Evolutionary conservation across 2,329 filamentous ascomycete species (phyloP).

Genomic region (Chrysoporthe cubensis): DNA sequence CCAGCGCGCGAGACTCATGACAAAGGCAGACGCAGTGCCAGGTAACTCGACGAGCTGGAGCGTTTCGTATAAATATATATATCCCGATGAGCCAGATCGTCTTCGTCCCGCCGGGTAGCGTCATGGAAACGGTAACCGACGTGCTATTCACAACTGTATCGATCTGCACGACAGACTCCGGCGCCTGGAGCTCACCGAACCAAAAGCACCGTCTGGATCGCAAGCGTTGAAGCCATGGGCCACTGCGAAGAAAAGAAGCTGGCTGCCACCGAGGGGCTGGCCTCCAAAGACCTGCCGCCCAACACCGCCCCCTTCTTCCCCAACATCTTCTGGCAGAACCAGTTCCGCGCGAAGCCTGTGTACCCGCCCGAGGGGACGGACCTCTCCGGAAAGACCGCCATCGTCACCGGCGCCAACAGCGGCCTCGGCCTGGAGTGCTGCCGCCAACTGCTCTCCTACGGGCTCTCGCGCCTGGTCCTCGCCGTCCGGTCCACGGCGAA

Average conservation of each 20-base stretch:
- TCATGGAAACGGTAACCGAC: too few species aligned
- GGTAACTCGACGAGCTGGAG: too few species aligned
- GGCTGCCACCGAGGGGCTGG: background rate
- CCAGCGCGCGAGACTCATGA: too few species aligned
- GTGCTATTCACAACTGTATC: too few species aligned
- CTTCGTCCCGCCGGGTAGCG: too few species aligned
- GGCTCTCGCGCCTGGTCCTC: constrained; percentile 49
- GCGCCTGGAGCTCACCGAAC: too few species aligned
- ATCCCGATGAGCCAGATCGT: too few species aligned
- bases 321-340: constrained; percentile 11
- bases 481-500: constrained; percentile 48
- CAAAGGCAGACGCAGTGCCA: too few species aligned
- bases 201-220: too few species aligned
- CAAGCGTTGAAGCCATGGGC: background rate
- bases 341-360: constrained; percentile 38
- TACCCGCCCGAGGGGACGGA: constrained; percentile 31
- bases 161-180: too few species aligned
- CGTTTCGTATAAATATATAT: too few species aligned
- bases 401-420: constrained; percentile 45
- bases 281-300: constrained; percentile 3
- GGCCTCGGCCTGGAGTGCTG: constrained; percentile 44
- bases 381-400: constrained; percentile 38
- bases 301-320: constrained; percentile 8
- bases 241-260: background rate
- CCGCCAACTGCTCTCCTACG: constrained; percentile 40